Evolutionary conservation across 768 basidiomycete species (phyloP).

Genomic region (Lentinus tigrinus): DNA sequence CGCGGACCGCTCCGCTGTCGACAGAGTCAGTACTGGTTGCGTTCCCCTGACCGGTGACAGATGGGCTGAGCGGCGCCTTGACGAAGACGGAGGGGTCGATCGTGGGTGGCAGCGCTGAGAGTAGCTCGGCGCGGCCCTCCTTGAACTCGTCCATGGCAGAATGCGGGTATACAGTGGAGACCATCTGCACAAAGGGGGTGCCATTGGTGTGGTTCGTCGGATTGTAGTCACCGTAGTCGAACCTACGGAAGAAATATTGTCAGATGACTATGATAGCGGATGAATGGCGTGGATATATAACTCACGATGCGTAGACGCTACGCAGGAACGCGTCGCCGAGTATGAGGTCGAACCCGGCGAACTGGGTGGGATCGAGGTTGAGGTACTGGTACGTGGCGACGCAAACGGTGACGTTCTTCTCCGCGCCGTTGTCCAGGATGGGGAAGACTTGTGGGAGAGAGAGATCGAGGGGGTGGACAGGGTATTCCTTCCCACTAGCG

Average conservation of each 20-base stretch:
- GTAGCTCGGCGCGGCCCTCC: not conserved
- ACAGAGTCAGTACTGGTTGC: not conserved
- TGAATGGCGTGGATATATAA: not conserved
- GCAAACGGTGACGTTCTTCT: conserved; percentile 24
- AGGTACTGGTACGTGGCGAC: conserved; percentile 25
- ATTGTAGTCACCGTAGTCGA: conserved; percentile 23
- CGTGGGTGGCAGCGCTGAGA: not conserved
- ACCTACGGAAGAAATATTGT: conserved; percentile 1
- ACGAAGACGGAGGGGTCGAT: conserved; percentile 1
- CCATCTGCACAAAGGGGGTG: conserved; percentile 33
- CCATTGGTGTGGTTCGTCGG: conserved; percentile 17
- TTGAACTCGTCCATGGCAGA: conserved; percentile 30
- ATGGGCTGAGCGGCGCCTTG: not conserved
- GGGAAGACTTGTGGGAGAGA: conserved; percentile 11
- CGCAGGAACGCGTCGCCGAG: conserved; percentile 35
- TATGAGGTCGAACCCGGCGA: conserved; percentile 26
- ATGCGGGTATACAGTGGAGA: conserved; percentile 20
- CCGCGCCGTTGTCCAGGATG: conserved; percentile 1
- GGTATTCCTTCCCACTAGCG: conserved; percentile 36
- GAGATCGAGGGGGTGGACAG: conserved; percentile 33
- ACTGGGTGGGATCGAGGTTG: conserved; percentile 4
- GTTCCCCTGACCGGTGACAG: not conserved
- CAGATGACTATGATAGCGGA: not conserved
- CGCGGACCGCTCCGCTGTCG: not conserved
- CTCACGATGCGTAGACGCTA: conserved; percentile 33